Evolutionary conservation across 768 basidiomycete species (phyloP), one percentile per base, ranked within the genome.

Genomic region (Mycena capillaripes): DNA sequence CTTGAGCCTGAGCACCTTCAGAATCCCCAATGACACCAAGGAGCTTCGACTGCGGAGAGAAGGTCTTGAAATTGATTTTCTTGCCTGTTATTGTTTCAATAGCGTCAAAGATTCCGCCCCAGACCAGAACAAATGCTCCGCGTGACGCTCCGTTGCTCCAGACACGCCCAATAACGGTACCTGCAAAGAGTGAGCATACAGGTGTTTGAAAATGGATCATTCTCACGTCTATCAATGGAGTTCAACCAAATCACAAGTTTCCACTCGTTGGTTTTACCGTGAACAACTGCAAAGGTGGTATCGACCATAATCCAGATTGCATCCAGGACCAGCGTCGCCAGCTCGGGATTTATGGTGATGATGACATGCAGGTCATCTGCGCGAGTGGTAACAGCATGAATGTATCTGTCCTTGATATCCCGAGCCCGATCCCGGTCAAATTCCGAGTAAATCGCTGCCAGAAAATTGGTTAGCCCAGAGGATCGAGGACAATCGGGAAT

Each of bases 281-380:
- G 57, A 52, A 69, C 59, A 3, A 61, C 59, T 11, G 34, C 59
- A 42, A 69, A 69, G 1, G 68, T 69, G 1, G 68, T 69, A 38
- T 69, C 67, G 40, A 69, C 58, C 67, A 69, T 69, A 29, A 69
- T 69, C 58, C 67, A 69, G 4, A n/a, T 23, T 25, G 68, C 59
- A 4, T 62, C 57, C 4, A 19, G 36, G 2, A 32, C 48, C 19
- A 62, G 27, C 12, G 44, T 7, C 3, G 68, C 57, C 7, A 69
- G 59, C 3, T 32, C 44, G 3, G 59, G 50, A 17, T 69, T 38
- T 2, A 69, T 69, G 2, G 63, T 65, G n/a, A 64, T 53, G 30
- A 65, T 36, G 9, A 65, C 50, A 42, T 65, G 48, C 11, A 19
- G 36, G n/a, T 16, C 42, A 42, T 53, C 53, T 14, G 50, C 25